Percentiles rank a stretch among this genome's conserved stretches.
phyloP scores from a whole-genome alignment of 345 rosid species.

The Boechera divaricarpa region DNA sequence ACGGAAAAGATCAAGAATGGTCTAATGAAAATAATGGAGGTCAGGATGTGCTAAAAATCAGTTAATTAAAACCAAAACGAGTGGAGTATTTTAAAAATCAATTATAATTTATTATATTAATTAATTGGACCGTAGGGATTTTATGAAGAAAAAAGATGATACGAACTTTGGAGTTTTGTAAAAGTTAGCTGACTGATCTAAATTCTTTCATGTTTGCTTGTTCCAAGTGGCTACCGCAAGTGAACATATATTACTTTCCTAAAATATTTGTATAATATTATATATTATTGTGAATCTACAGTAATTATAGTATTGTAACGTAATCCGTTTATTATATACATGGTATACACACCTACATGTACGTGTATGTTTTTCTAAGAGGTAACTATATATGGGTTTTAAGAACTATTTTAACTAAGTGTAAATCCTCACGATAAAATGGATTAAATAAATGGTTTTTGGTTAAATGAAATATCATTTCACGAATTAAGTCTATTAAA shows the following conservation, averaged over 20 bases:
- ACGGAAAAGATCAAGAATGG: slow-evolving; percentile 28
- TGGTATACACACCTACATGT: neutral
- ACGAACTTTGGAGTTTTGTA: slow-evolving; percentile 39
- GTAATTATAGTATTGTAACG: neutral
- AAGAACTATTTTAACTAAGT: neutral
- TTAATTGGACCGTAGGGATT: slow-evolving; percentile 37
- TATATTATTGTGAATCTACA: slow-evolving; percentile 17
- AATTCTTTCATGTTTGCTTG: slow-evolving; percentile 30
- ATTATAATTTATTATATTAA: slow-evolving; percentile 19
- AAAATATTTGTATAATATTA: no score
- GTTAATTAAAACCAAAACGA: slow-evolving; percentile 16
- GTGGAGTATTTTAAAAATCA: slow-evolving; percentile 36
- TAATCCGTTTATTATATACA: neutral
- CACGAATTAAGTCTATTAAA: neutral
- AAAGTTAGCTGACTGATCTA: slow-evolving; percentile 45
- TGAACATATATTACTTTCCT: slow-evolving; percentile 1
- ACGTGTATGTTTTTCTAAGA: neutral
- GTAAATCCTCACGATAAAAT: neutral
- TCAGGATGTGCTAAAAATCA: slow-evolving; percentile 20
- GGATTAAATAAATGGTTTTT: neutral
- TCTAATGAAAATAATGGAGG: slow-evolving; percentile 41
- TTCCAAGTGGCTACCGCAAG: slow-evolving; percentile 41
- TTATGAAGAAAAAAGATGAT: neutral
- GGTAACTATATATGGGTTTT: neutral
- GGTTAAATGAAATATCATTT: neutral